Base-by-base conservation (phyloP, 208 protist genomes). In the Naegleria lovaniensis region DNA sequence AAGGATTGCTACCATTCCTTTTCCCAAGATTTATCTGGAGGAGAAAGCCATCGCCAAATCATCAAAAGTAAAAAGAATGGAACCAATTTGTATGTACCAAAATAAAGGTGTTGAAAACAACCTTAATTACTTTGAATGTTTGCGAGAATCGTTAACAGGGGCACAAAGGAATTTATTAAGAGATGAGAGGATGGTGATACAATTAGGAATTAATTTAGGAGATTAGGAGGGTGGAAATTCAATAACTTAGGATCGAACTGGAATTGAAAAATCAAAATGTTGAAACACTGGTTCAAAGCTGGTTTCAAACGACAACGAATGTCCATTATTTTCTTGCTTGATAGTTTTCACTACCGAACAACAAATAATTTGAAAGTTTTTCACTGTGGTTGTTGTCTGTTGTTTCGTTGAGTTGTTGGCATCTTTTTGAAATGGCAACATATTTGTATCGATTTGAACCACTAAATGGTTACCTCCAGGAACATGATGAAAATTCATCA, bases 401-500 rank as follows among this genome's bases (percentile, higher is more conserved):
- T n/a, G n/a, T n/a, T n/a, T n/a, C 2, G 58, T 75, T 75, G 4
- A n/a, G 6, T 36, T 36, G n/a, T 79, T 79, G 7, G 1, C 7
- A 79, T 29, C 29, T 0, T 36, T 36, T 13, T 36, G 9, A 33
- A 36, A 36, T 6, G 67, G 67, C 5, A 79, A 36, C 0, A 25
- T 36, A 4, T 4, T 9, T 36, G 67, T 79, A 36, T 79, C 67
- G 36, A 79, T 79, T 79, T 79, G 25, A 36, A 79, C 29, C 5
- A 79, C 25, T 36, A 79, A 13, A 79, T 79, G 19, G 36, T n/a
- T 79, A 5, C 25, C 13, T 79, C n/a, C 67, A 36, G 16, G 67
- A 79, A 79, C n/a, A 36, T 33, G n/a, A 79, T 79, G 67, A 79
- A 79, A 79, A 36, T 33, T 79, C 67, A 79, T 79, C 67, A 36